phyloP scores from a whole-genome alignment of 2,329 filamentous ascomycete genomes.

The Knufia fluminis region DNA sequence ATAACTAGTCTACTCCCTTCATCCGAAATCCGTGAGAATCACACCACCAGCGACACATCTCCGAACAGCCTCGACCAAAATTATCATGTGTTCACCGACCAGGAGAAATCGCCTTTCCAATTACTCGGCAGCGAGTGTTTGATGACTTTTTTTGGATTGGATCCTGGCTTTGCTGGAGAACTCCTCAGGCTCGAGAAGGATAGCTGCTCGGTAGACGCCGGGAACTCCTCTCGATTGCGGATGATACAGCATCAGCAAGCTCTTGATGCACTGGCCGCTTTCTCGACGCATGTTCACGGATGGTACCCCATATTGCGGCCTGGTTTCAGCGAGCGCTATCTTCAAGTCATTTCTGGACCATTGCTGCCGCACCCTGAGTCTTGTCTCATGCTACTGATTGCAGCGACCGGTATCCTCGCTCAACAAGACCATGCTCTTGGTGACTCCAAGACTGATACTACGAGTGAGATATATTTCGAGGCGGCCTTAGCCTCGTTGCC shows the following conservation, averaged over 20 bases:
- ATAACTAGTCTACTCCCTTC: not conserved
- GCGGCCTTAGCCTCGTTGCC: constrained; percentile 20
- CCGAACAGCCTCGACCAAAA: not conserved
- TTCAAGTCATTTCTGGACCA: constrained; percentile 17
- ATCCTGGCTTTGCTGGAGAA: not conserved
- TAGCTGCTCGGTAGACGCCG: not conserved
- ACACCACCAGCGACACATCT: too few species aligned
- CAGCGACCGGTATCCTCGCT: constrained; percentile 23
- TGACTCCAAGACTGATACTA: constrained; percentile 12
- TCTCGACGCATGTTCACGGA: constrained; percentile 23
- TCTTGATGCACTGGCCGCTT: constrained; percentile 19
- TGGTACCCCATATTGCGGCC: constrained; percentile 25
- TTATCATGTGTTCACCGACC: not conserved
- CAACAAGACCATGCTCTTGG: not conserved
- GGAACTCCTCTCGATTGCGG: constrained; percentile 5
- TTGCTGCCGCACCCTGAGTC: constrained; percentile 19
- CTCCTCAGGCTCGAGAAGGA: not conserved
- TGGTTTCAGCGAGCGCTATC: constrained; percentile 21
- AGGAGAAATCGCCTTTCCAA: not conserved
- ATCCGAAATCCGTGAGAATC: too few species aligned
- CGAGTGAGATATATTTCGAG: constrained; percentile 19
- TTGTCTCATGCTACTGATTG: constrained; percentile 25
- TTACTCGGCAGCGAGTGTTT: not conserved
- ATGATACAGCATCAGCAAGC: constrained; percentile 21
- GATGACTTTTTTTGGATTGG: not conserved